Percentiles rank a stretch among this genome's conserved stretches.
Conservation (phyloP, 768 basidiomycete species). For the Boletellus ananiceps region DNA sequence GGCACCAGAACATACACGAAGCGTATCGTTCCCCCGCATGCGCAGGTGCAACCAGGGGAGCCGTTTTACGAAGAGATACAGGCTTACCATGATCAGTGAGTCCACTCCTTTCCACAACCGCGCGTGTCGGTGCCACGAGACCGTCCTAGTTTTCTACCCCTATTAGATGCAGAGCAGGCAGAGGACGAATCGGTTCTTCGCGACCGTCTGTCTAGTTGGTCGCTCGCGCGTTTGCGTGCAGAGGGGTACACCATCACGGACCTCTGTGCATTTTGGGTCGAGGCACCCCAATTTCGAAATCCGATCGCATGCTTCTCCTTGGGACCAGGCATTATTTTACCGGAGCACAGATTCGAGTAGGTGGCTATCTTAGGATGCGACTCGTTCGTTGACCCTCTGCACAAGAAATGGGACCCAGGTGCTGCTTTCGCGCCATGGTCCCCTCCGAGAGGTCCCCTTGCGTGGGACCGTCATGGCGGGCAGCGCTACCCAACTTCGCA, state of each 20-base stretch:
- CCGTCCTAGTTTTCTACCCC: slow-evolving; percentile 41
- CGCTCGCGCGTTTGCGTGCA: slow-evolving; percentile 49
- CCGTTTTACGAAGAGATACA: slow-evolving; percentile 47
- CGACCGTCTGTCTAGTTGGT: slow-evolving; percentile 67
- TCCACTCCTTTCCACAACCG: not conserved
- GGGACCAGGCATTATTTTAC: slow-evolving; percentile 59
- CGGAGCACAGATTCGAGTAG: slow-evolving; percentile 69
- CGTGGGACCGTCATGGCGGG: slow-evolving; percentile 53
- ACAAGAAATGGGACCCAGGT: slow-evolving; percentile 69
- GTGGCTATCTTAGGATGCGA: slow-evolving; percentile 20
- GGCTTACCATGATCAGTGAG: slow-evolving; percentile 53
- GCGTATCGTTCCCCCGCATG: slow-evolving; percentile 37
- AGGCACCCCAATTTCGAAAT: slow-evolving; percentile 57
- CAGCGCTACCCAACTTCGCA: slow-evolving; percentile 48
- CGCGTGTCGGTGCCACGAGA: not conserved
- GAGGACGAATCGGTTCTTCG: slow-evolving; percentile 57
- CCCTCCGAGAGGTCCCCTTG: slow-evolving; percentile 48
- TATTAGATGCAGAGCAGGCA: slow-evolving; percentile 55
- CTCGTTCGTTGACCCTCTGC: not conserved
- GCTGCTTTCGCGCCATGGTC: slow-evolving; percentile 59
- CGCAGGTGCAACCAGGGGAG: slow-evolving; percentile 33
- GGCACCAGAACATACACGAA: slow-evolving; percentile 28
- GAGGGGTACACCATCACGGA: slow-evolving; percentile 72
- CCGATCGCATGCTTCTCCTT: slow-evolving; percentile 62
- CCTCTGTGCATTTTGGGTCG: slow-evolving; percentile 64